Percentiles rank a stretch among this genome's conserved stretches.
phyloP scores from a whole-genome alignment of 2,329 filamentous ascomycete species.

The Tolypocladium tropicale region DNA sequence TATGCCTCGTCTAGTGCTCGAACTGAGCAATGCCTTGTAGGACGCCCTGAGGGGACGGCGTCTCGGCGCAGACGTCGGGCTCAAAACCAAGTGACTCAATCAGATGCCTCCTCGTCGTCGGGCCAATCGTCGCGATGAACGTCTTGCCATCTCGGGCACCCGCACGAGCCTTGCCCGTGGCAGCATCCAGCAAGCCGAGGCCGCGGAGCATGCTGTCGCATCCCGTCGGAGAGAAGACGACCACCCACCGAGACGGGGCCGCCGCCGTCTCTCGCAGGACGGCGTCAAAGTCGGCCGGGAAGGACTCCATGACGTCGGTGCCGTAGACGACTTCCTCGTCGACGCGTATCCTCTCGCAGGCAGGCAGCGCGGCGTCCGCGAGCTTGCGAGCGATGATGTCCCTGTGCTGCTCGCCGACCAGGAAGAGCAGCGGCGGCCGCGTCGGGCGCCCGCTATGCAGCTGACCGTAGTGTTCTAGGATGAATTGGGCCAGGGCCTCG shows the following conservation, averaged over 20 bases:
- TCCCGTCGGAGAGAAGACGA: slow-evolving; percentile 61
- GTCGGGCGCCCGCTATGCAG: slow-evolving; percentile 32
- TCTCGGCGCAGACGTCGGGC: slow-evolving; percentile 71
- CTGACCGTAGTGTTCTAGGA: slow-evolving; percentile 63
- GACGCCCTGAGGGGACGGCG: slow-evolving; percentile 74
- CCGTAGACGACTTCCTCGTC: slow-evolving; percentile 80
- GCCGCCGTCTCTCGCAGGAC: slow-evolving; percentile 35
- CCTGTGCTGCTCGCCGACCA: slow-evolving; percentile 80
- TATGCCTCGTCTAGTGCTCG: not conserved
- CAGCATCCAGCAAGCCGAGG: slow-evolving; percentile 39
- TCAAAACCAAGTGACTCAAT: slow-evolving; percentile 51
- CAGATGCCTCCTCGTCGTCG: slow-evolving; percentile 76
- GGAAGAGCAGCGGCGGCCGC: slow-evolving; percentile 65
- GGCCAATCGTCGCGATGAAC: slow-evolving; percentile 79
- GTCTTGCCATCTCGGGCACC: slow-evolving; percentile 31
- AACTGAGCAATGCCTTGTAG: slow-evolving; percentile 48
- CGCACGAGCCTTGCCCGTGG: slow-evolving; percentile 27
- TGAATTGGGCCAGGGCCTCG: slow-evolving; percentile 65
- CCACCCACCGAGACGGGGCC: slow-evolving; percentile 51
- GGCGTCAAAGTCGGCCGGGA: slow-evolving; percentile 54
- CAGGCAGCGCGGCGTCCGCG: slow-evolving; percentile 43
- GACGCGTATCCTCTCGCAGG: slow-evolving; percentile 48
- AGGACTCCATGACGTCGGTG: slow-evolving; percentile 72
- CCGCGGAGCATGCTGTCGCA: slow-evolving; percentile 49
- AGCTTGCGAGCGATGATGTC: slow-evolving; percentile 83